These are phyloP conservation scores for Trichodelitschia bisporula DNA, from an alignment of 495 filamentous ascomycete species.

Conservation along the genomic window DNA sequence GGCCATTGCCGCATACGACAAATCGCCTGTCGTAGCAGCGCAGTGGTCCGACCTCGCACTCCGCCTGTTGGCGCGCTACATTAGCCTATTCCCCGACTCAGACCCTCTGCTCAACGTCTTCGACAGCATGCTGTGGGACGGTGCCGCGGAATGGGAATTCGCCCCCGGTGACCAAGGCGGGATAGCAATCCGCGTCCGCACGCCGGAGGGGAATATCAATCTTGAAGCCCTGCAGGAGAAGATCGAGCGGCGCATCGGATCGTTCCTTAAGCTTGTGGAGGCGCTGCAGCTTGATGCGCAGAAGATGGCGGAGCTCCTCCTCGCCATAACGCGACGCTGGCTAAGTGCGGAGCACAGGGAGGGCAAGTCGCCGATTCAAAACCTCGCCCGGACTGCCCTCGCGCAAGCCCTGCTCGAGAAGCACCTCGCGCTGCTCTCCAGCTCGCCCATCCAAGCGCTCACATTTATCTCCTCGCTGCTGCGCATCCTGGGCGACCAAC, in stretches of 20 bases:
- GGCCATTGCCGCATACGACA: constrained; percentile 44
- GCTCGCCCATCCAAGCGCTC: no score
- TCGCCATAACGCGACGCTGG: constrained; percentile 37
- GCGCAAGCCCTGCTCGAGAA: no score
- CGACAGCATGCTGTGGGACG: constrained; percentile 28
- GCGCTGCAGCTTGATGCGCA: constrained; percentile 26
- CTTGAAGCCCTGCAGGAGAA: constrained; percentile 13
- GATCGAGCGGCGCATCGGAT: constrained; percentile 25
- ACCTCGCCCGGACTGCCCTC: no score
- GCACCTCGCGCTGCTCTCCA: no score
- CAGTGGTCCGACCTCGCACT: constrained; percentile 6
- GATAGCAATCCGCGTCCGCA: constrained; percentile 16
- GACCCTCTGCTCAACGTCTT: constrained; percentile 16
- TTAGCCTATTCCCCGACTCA: no score
- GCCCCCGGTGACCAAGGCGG: constrained; percentile 10
- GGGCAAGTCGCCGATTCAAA: not conserved
- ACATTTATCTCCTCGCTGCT: no score
- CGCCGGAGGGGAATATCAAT: constrained; percentile 7
- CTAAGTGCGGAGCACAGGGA: constrained; percentile 14
- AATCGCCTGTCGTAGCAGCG: constrained; percentile 30
- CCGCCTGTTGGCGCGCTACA: constrained; percentile 21
- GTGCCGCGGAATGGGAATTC: constrained; percentile 24
- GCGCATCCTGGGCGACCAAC: no score
- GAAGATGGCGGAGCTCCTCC: constrained; percentile 34
- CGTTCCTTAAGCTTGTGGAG: constrained; percentile 29